These are phyloP conservation scores for Coriolopsis trogii DNA, from an alignment of 1,284 basidiomycete species.

Conservation along the genomic window DNA sequence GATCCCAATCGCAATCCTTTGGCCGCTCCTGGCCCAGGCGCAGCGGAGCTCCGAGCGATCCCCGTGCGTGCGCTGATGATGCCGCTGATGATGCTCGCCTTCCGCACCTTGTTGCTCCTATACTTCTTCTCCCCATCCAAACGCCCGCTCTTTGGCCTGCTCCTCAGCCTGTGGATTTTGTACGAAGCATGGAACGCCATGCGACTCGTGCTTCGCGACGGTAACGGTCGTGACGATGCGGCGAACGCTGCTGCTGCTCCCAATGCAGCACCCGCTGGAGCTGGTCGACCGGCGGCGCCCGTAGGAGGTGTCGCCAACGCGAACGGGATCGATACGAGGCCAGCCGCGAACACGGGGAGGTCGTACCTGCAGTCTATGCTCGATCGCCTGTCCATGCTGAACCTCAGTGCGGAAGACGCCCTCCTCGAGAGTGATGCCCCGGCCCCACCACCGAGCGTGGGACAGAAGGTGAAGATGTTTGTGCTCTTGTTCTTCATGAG, in stretches of 20 bases:
- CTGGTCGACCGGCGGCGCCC: neutral
- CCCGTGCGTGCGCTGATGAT: constrained; percentile 64
- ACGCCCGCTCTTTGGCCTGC: constrained; percentile 69
- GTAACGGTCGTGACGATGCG: constrained; percentile 33
- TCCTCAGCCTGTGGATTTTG: constrained; percentile 70
- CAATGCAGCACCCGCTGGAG: constrained; percentile 7
- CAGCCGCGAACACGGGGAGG: constrained; percentile 12
- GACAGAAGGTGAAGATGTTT: constrained; percentile 58
- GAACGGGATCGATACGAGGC: constrained; percentile 21
- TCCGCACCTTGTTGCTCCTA: constrained; percentile 71
- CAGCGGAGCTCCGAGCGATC: constrained; percentile 47
- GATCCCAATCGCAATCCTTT: constrained; percentile 30
- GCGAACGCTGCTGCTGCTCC: constrained; percentile 24
- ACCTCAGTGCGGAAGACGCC: constrained; percentile 58
- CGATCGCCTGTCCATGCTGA: constrained; percentile 58
- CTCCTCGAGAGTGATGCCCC: constrained; percentile 42
- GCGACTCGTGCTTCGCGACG: constrained; percentile 52
- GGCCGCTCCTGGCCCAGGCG: constrained; percentile 34
- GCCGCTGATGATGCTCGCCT: constrained; percentile 65
- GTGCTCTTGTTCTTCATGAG: constrained; percentile 60
- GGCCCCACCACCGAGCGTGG: constrained; percentile 43
- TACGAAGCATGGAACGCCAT: constrained; percentile 81
- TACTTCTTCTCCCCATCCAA: constrained; percentile 81
- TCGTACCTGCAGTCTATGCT: constrained; percentile 41
- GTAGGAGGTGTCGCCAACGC: constrained; percentile 2